Conservation (phyloP, 2,329 filamentous ascomycete species). For the Fusarium agapanthi region DNA sequence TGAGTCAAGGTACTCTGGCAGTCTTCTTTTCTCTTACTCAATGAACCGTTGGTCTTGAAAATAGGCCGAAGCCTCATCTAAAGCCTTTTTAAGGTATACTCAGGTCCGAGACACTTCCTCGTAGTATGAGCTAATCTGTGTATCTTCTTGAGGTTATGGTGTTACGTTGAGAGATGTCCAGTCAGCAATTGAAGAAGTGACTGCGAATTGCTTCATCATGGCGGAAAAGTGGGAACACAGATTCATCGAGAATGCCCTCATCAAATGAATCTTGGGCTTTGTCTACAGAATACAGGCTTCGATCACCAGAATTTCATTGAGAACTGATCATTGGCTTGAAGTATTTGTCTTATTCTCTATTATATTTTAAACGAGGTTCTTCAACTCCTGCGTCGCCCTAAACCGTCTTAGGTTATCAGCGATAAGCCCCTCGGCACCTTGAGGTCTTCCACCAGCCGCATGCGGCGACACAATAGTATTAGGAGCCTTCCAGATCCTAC, state of each 20-base stretch:
- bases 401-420: slow-evolving; percentile 68
- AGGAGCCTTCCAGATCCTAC: slow-evolving; percentile 59
- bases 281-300: no score
- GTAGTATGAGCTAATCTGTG: rapidly evolving
- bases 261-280: background rate
- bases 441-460: slow-evolving; percentile 67
- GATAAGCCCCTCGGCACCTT: slow-evolving; percentile 67
- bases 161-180: rapidly evolving
- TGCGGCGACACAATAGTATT: slow-evolving; percentile 65
- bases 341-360: background rate
- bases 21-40: background rate
- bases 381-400: slow-evolving; percentile 65
- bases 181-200: rapidly evolving
- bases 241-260: background rate
- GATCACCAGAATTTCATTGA: rapidly evolving
- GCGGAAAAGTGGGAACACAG: rapidly evolving
- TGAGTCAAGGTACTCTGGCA: rapidly evolving
- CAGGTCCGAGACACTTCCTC: rapidly evolving
- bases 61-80: background rate
- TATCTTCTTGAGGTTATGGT: rapidly evolving
- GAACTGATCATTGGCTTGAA: background rate
- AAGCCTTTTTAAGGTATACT: background rate
- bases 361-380: slow-evolving; percentile 55
- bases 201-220: background rate
- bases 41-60: rapidly evolving